Evolutionary conservation across 179 eudicot species (phyloP).

Genomic region (Patellifolia procumbens): DNA sequence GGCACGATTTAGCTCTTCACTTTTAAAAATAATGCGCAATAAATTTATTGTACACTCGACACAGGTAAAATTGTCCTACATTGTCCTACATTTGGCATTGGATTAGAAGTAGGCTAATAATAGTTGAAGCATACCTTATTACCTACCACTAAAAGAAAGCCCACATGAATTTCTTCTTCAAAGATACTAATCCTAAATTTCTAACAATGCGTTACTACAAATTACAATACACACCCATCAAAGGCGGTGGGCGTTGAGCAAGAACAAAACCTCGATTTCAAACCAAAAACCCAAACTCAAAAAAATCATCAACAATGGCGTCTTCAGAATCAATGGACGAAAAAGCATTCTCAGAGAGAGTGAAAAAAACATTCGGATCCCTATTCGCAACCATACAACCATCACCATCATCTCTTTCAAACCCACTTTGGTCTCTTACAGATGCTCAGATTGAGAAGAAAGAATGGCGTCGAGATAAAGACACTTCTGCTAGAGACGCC

Average conservation of each 20-base stretch:
- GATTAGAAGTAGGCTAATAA: too few relatives aligned
- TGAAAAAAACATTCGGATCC: slow-evolving; percentile 63
- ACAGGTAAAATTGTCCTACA: too few relatives aligned
- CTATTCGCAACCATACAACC: slow-evolving; percentile 32
- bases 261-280: not conserved
- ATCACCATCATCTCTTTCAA: slow-evolving; percentile 31
- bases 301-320: not conserved
- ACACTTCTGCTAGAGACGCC: slow-evolving; percentile 31
- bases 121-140: too few relatives aligned
- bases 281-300: not conserved
- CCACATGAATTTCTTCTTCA: too few relatives aligned
- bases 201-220: too few relatives aligned
- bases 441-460: slow-evolving; percentile 52
- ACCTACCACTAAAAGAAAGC: too few relatives aligned
- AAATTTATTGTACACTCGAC: too few relatives aligned
- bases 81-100: too few relatives aligned
- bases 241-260: not conserved
- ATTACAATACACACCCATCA: too few relatives aligned
- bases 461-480: slow-evolving; percentile 56
- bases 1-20: too few relatives aligned
- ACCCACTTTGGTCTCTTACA: slow-evolving; percentile 56
- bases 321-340: slow-evolving; percentile 23
- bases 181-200: too few relatives aligned
- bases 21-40: too few relatives aligned
- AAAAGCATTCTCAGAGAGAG: slow-evolving; percentile 45